Evolutionary conservation across 495 filamentous ascomycete genomes (phyloP).

Genomic region (Parathielavia appendiculata): DNA sequence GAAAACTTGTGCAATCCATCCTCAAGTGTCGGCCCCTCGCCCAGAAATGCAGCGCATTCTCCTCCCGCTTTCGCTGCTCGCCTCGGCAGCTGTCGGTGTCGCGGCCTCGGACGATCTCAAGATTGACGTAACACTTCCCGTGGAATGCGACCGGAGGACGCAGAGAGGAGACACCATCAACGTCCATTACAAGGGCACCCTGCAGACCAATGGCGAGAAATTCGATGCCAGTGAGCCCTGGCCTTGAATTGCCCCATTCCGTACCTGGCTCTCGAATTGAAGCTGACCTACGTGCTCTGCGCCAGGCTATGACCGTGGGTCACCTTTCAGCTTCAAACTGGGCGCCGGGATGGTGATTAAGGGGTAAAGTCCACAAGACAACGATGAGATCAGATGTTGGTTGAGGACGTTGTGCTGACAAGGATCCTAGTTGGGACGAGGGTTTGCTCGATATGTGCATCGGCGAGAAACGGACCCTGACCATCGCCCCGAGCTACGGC

Average conservation of each 20-base stretch:
- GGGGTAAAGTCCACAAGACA: conserved; percentile 48
- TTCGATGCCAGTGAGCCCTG: conserved; percentile 52
- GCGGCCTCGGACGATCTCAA: conserved; percentile 54
- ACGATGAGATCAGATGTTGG: background rate
- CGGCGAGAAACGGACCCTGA: conserved; percentile 86
- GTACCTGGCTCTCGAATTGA: background rate
- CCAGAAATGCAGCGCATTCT: conserved; percentile 53
- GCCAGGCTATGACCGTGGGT: conserved; percentile 61
- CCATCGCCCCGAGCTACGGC: conserved; percentile 78
- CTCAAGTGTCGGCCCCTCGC: background rate
- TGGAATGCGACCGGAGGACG: conserved; percentile 66
- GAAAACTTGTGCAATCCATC: background rate
- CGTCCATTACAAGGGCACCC: conserved; percentile 84
- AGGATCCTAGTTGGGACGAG: conserved; percentile 68
- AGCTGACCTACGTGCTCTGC: conserved; percentile 22
- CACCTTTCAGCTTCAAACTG: conserved; percentile 72
- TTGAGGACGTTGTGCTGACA: conserved; percentile 14
- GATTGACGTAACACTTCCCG: conserved; percentile 68
- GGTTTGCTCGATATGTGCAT: conserved; percentile 93
- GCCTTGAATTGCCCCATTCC: background rate
- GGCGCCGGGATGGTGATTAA: conserved; percentile 81
- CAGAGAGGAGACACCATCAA: conserved; percentile 68
- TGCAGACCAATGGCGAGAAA: conserved; percentile 51
- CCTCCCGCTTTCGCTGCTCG: conserved; percentile 51
- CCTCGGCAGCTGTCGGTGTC: conserved; percentile 47